A percentile compares a stretch with the other conserved stretches of the same genome.
Evolutionary conservation across 2,329 filamentous ascomycete genomes (phyloP).

Genomic region (Xylariales sp.): DNA sequence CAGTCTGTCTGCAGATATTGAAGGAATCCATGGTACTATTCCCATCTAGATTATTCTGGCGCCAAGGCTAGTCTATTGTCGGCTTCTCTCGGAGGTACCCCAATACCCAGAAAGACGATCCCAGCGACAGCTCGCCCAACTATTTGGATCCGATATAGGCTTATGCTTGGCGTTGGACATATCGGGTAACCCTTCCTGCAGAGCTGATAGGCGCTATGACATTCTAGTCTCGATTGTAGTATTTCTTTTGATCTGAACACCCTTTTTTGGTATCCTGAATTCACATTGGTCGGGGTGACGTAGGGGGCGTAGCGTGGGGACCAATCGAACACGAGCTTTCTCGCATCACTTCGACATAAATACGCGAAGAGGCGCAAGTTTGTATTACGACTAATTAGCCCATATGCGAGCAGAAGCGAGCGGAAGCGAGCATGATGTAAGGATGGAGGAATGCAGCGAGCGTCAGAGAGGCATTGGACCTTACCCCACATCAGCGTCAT

Average conservation of each 20-base stretch:
- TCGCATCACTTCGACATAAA: slow-evolving; percentile 1
- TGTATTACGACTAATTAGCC: slow-evolving; percentile 23
- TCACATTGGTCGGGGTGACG: slow-evolving; percentile 10
- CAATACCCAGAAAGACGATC: slow-evolving; percentile 3
- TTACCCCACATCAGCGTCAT: slow-evolving; percentile 14
- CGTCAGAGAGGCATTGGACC: slow-evolving; percentile 1
- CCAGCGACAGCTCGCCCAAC: slow-evolving; percentile 4
- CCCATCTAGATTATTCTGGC: slow-evolving; percentile 14
- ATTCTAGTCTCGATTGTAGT: not conserved
- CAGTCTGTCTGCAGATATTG: slow-evolving; percentile 7
- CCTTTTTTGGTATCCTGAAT: not conserved
- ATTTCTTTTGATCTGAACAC: not conserved
- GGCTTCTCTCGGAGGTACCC: slow-evolving; percentile 1
- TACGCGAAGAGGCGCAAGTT: not conserved
- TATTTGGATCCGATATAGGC: slow-evolving; percentile 10
- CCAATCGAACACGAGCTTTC: slow-evolving; percentile 3
- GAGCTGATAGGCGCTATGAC: not conserved
- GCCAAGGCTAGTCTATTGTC: not conserved
- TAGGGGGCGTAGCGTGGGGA: not conserved
- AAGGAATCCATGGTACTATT: slow-evolving; percentile 3
- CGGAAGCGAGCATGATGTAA: not conserved
- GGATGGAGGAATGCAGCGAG: not conserved
- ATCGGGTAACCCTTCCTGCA: slow-evolving; percentile 10
- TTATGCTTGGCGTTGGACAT: slow-evolving; percentile 7
- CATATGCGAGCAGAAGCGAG: not conserved